Percentiles rank a stretch among this genome's conserved stretches.
Evolutionary conservation across 2,329 filamentous ascomycete genomes (phyloP).

Genomic region (Orbilia ellipsospora): DNA sequence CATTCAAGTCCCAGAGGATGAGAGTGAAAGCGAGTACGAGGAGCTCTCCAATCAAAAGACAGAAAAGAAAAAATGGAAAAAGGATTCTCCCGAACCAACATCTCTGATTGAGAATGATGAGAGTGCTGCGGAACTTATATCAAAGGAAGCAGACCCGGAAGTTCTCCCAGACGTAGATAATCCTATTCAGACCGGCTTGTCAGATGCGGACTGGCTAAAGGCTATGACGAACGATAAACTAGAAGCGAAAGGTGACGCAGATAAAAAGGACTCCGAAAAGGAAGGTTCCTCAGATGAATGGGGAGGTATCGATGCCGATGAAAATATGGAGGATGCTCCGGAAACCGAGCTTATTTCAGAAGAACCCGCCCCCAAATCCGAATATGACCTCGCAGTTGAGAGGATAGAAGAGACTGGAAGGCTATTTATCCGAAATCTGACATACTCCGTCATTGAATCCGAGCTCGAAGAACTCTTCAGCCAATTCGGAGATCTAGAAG

Average conservation of each 20-base stretch:
- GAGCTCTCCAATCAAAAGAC: slow-evolving; percentile 65
- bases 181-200: slow-evolving; percentile 24
- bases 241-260: slow-evolving; percentile 71
- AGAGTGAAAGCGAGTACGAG: slow-evolving; percentile 82
- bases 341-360: slow-evolving; percentile 58
- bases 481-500: slow-evolving; percentile 79
- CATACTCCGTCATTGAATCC: slow-evolving; percentile 80
- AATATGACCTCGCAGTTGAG: slow-evolving; percentile 65
- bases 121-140: slow-evolving; percentile 26
- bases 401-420: slow-evolving; percentile 78
- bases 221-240: slow-evolving; percentile 83
- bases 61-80: slow-evolving; percentile 66
- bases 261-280: slow-evolving; percentile 39
- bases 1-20: slow-evolving; percentile 62
- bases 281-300: slow-evolving; percentile 42
- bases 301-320: slow-evolving; percentile 54
- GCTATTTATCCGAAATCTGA: slow-evolving; percentile 88
- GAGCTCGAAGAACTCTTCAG: slow-evolving; percentile 79
- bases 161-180: slow-evolving; percentile 33
- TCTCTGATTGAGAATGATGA: background rate
- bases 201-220: slow-evolving; percentile 88
- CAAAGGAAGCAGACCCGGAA: slow-evolving; percentile 31
- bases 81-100: background rate
- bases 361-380: slow-evolving; percentile 61
- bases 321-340: slow-evolving; percentile 57